These are phyloP conservation scores for Pleurotus djamor DNA, from an alignment of 768 basidiomycete genomes.

Conservation along the genomic window DNA sequence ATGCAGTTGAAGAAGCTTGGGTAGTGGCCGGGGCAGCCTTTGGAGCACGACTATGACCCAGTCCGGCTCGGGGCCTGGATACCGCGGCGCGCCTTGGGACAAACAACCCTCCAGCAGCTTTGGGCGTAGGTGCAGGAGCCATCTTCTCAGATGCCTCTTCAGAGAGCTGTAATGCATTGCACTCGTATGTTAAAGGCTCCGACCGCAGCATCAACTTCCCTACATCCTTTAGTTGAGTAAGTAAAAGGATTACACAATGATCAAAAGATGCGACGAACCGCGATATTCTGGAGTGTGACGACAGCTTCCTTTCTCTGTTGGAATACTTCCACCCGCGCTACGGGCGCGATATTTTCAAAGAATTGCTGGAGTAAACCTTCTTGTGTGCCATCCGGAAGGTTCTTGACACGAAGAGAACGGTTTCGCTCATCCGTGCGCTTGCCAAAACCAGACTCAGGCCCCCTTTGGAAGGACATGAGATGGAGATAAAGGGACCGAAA, in stretches of 20 bases:
- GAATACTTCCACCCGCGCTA: constrained; percentile 78
- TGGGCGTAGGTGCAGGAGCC: constrained; percentile 30
- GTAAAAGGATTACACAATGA: not conserved
- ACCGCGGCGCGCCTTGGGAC: constrained; percentile 58
- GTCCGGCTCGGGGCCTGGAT: constrained; percentile 69
- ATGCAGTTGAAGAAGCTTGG: constrained; percentile 10
- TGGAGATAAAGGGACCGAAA: not conserved
- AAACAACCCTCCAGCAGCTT: constrained; percentile 49
- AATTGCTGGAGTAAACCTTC: constrained; percentile 91
- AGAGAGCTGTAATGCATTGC: constrained; percentile 52
- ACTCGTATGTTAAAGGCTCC: constrained; percentile 73
- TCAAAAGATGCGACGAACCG: constrained; percentile 38
- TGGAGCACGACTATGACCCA: constrained; percentile 55
- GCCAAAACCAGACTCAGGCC: constrained; percentile 56
- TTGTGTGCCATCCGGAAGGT: constrained; percentile 75
- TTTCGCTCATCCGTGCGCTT: constrained; percentile 54
- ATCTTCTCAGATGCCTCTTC: constrained; percentile 45
- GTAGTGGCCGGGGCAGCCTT: constrained; percentile 16
- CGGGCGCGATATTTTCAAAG: constrained; percentile 71
- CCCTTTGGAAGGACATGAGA: constrained; percentile 27
- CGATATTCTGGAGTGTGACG: constrained; percentile 62
- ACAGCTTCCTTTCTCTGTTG: constrained; percentile 56
- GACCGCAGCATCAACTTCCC: constrained; percentile 72
- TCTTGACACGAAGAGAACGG: constrained; percentile 74
- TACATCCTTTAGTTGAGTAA: constrained; percentile 58